A percentile compares a stretch with the other conserved stretches of the same genome.
These are phyloP conservation scores for Apiospora phragmitis DNA, from an alignment of 2,329 filamentous ascomycete genomes.

Conservation along the genomic window DNA sequence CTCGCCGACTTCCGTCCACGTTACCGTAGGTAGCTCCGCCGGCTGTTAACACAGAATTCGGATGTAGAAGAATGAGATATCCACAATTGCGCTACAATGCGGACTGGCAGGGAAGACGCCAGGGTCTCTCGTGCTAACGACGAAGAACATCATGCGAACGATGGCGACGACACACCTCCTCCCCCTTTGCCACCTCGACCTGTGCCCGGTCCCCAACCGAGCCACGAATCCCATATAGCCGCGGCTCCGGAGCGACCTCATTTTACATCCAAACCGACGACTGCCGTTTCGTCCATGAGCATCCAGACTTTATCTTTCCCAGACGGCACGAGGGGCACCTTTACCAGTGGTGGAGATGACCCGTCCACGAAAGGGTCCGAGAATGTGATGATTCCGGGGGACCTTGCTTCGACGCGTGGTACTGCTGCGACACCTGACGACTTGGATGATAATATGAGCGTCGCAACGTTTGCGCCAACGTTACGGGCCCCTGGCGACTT, in stretches of 20 bases:
- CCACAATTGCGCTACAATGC: conserved; percentile 24
- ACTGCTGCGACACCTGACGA: conserved; percentile 42
- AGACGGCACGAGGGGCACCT: conserved; percentile 67
- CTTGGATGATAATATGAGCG: conserved; percentile 63
- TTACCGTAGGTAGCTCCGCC: not conserved
- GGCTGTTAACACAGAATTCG: not conserved
- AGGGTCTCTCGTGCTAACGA: conserved; percentile 22
- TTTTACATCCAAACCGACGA: conserved; percentile 70
- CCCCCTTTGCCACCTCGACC: conserved; percentile 59
- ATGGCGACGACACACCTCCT: conserved; percentile 44
- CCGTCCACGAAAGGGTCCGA: conserved; percentile 21
- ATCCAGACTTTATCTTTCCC: conserved; percentile 75
- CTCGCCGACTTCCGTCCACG: not conserved
- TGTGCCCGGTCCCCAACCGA: conserved; percentile 22
- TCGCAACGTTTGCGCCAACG: conserved; percentile 66
- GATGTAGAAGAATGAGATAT: conserved; percentile 14
- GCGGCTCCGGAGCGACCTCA: conserved; percentile 33
- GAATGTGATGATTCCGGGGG: conserved; percentile 33
- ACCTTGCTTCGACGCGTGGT: conserved; percentile 22
- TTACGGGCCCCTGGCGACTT: conserved; percentile 67
- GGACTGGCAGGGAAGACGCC: conserved; percentile 31
- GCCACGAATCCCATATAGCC: conserved; percentile 24
- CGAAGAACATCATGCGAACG: conserved; percentile 17
- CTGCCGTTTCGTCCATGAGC: conserved; percentile 79
- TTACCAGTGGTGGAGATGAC: conserved; percentile 42